Percentiles rank a stretch among this genome's conserved stretches.
phyloP scores from a whole-genome alignment of 352 stramenopile species.

The Phytophthora niederhauseri region DNA sequence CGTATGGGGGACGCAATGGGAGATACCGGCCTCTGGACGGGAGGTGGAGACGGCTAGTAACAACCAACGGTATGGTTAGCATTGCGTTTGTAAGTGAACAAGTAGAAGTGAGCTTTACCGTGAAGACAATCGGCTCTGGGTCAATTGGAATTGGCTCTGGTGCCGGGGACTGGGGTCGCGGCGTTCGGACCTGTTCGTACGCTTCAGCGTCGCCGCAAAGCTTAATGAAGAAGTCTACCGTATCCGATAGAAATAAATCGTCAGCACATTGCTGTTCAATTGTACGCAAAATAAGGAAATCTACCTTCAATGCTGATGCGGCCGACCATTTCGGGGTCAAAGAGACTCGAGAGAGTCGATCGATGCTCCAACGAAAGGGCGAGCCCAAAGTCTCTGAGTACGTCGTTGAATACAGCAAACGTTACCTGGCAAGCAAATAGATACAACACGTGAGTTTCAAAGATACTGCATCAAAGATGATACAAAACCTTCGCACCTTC shows the following conservation, averaged over 20 bases:
- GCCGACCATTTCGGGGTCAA: constrained; percentile 59
- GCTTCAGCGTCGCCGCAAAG: constrained; percentile 68
- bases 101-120: constrained; percentile 13
- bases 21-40: constrained; percentile 18
- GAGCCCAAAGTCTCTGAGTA: constrained; percentile 72
- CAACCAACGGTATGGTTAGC: background rate
- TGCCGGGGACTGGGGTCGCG: constrained; percentile 3
- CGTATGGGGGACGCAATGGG: constrained; percentile 40
- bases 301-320: constrained; percentile 78
- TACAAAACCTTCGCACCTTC: constrained; percentile 44
- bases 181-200: constrained; percentile 41
- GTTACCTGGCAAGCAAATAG: constrained; percentile 43
- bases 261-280: background rate
- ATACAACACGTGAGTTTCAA: background rate
- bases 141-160: constrained; percentile 21
- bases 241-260: no score
- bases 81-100: background rate
- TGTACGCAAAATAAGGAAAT: background rate
- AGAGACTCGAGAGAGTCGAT: constrained; percentile 46
- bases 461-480: background rate
- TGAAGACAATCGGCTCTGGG: constrained; percentile 28
- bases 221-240: constrained; percentile 83
- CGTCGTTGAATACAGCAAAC: constrained; percentile 72
- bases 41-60: constrained; percentile 28
- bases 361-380: constrained; percentile 46